phyloP scores from a whole-genome alignment of 345 rosid genomes.

The Eucalyptus cloeziana region DNA sequence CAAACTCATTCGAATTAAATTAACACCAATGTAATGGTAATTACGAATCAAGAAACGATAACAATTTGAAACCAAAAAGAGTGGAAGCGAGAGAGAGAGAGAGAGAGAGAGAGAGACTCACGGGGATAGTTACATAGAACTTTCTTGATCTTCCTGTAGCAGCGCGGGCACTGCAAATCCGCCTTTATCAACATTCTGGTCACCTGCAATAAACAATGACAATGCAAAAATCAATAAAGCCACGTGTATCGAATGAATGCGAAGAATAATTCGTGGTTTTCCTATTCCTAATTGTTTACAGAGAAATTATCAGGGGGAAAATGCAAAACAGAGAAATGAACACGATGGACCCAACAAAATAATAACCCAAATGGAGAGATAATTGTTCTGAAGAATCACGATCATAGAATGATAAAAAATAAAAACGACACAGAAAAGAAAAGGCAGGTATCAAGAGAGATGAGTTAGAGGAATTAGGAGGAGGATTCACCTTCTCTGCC shows the following conservation, averaged over 20 bases:
- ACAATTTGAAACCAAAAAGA: not conserved
- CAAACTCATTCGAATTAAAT: not conserved
- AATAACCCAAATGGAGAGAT: not conserved
- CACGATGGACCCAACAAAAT: not conserved
- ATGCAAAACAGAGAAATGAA: not conserved
- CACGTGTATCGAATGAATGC: not conserved
- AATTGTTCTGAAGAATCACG: not conserved
- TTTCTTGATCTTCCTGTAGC: slow-evolving; percentile 69
- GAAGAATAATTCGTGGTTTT: not conserved
- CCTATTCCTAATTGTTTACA: not conserved
- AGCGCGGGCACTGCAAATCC: slow-evolving; percentile 41
- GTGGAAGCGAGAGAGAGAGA: not conserved
- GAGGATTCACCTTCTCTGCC: slow-evolving; percentile 8
- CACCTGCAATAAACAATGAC: not conserved
- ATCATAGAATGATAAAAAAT: not conserved
- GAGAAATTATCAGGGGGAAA: not conserved
- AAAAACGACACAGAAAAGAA: not conserved
- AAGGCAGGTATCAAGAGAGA: not conserved
- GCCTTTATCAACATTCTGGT: not conserved
- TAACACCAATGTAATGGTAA: slow-evolving; percentile 17
- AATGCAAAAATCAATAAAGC: not conserved
- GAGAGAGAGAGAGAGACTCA: slow-evolving; percentile 19
- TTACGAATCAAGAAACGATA: not conserved
- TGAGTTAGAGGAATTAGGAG: not conserved
- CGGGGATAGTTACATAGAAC: slow-evolving; percentile 58